phyloP scores from a whole-genome alignment of 495 filamentous ascomycete genomes.

The Clavariopsis aquatica region DNA sequence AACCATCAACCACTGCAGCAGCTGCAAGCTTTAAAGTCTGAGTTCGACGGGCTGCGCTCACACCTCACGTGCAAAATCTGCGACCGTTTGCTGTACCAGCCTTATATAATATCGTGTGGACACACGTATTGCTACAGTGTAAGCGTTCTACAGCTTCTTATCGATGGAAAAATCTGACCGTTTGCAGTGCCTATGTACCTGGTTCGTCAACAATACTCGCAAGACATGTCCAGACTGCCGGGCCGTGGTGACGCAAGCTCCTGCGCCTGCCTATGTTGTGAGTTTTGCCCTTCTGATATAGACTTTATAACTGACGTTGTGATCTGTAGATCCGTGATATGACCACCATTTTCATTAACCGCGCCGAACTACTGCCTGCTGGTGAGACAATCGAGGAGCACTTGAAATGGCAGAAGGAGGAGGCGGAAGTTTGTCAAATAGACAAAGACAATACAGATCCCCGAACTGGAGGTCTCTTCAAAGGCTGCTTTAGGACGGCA shows the following conservation, averaged over 20 bases:
- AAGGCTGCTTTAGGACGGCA: constrained; percentile 58
- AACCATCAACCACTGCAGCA: constrained; percentile 33
- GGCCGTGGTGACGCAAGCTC: constrained; percentile 57
- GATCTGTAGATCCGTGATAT: constrained; percentile 62
- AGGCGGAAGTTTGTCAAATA: constrained; percentile 52
- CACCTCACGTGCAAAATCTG: constrained; percentile 68
- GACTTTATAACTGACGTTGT: background rate
- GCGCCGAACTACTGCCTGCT: constrained; percentile 63
- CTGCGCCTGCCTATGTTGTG: constrained; percentile 72
- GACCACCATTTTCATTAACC: constrained; percentile 64
- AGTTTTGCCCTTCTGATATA: constrained; percentile 28
- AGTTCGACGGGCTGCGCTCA: constrained; percentile 45
- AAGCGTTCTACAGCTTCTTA: constrained; percentile 25
- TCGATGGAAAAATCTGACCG: constrained; percentile 24
- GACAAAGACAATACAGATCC: constrained; percentile 55
- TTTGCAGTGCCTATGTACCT: constrained; percentile 64
- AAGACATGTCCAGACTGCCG: constrained; percentile 76
- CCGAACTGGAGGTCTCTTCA: constrained; percentile 62
- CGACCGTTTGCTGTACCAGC: constrained; percentile 68
- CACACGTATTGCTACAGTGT: constrained; percentile 77
- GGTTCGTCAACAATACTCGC: constrained; percentile 62
- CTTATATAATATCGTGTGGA: constrained; percentile 69
- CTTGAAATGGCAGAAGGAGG: constrained; percentile 58
- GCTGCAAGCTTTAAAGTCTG: constrained; percentile 45
- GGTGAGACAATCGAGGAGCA: constrained; percentile 66